Conservation (phyloP, 805 yeast genomes). For the Kazachstania psychrophila region DNA sequence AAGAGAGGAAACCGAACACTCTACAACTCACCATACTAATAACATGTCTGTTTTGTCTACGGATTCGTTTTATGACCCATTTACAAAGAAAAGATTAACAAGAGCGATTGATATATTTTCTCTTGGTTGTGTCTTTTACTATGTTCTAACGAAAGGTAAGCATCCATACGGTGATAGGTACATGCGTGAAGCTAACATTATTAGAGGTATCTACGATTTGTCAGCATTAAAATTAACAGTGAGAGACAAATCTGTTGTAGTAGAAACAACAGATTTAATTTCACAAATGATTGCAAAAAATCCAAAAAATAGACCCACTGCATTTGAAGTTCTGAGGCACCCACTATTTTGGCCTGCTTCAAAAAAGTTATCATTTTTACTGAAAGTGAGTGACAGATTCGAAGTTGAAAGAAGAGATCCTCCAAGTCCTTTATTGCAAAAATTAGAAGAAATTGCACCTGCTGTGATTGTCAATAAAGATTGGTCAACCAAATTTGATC, state of each 20-base stretch:
- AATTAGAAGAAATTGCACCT: slow-evolving; percentile 44
- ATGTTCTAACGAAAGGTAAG: slow-evolving; percentile 67
- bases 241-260: slow-evolving; percentile 22
- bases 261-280: slow-evolving; percentile 68
- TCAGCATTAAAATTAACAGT: slow-evolving; percentile 30
- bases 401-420: slow-evolving; percentile 80
- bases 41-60: slow-evolving; percentile 8
- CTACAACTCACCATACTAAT: background rate
- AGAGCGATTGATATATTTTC: slow-evolving; percentile 90
- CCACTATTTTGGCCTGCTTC: slow-evolving; percentile 80
- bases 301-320: slow-evolving; percentile 66
- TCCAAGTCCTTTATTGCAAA: slow-evolving; percentile 48
- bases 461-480: slow-evolving; percentile 51
- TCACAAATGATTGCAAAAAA: slow-evolving; percentile 58
- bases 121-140: slow-evolving; percentile 87
- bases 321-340: slow-evolving; percentile 59
- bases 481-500: slow-evolving; percentile 72
- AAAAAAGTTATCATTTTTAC: slow-evolving; percentile 70
- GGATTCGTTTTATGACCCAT: slow-evolving; percentile 30
- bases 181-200: slow-evolving; percentile 79
- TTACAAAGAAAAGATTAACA: slow-evolving; percentile 55
- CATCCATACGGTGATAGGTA: slow-evolving; percentile 97
- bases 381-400: slow-evolving; percentile 83
- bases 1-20: slow-evolving; percentile 31
- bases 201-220: slow-evolving; percentile 52